Evolutionary conservation across 2,329 filamentous ascomycete species (phyloP), one percentile per base, ranked within the genome.

Genomic region (Zymoseptoria brevis): DNA sequence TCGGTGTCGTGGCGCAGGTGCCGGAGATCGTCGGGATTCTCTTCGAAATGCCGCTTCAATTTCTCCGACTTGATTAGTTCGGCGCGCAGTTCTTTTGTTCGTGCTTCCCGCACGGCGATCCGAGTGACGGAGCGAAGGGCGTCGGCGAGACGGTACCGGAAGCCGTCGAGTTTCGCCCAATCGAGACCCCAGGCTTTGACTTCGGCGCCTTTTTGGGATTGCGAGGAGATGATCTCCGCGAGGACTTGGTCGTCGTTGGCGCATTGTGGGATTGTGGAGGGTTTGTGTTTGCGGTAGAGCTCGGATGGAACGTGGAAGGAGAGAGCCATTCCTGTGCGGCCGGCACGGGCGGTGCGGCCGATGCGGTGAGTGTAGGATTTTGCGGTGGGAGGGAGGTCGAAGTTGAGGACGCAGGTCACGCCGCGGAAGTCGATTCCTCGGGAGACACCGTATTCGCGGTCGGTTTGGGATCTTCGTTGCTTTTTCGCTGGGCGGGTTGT

Each of bases 311-410:
- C 83, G 55, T 96, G 89, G 73, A 99, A 96, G 8, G 91, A 96
- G n/a, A 99, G 81, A 0, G 94, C 91, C 83, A 96, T 97, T 60
- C 94, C 94, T 1, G 88, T 86, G 71, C 95, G 90, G 9, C 92
- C 93, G 1, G 92, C 94, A 62, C 94, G 85, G 1, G 90, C 94
- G 5, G 94, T 99, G 30, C 94, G 86, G 30, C 94, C 94, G 68
- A 99, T 96, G 57, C 94, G 87, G 75, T 99, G 94, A n/a, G 89
- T 95, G 75, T 99, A 99, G 8, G 90, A 96, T 72, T 90, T 95
- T 45, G 90, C 87, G 8, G 87, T 88, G 16, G 86, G 84, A 0
- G 94, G 94, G 16, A 99, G 86, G 74, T 99, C 94, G 73, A 99
- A 99, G 77, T 99, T 99, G 72, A 99, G 85, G 22, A 99, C 92